Conservation (phyloP, 2,329 filamentous ascomycete genomes). For the Trichoderma sp. region DNA sequence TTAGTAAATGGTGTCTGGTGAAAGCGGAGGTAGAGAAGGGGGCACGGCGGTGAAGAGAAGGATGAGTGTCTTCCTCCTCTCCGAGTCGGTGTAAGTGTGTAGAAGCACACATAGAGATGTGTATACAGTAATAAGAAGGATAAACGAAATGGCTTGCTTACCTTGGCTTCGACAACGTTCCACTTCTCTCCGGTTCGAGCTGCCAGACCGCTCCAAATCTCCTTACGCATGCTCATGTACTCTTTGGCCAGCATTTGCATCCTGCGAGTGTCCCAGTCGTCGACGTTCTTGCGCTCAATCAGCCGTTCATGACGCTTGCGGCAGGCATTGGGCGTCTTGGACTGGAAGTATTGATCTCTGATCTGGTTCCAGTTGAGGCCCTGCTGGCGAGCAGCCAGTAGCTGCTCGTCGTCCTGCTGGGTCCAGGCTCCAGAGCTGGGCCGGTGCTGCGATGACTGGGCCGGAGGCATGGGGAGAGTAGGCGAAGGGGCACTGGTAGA, state of each 20-base stretch:
- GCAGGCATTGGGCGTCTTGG: conserved; percentile 79
- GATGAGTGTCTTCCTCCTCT: not conserved
- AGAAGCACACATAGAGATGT: not conserved
- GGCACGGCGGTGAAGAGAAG: not conserved
- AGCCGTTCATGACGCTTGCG: conserved; percentile 84
- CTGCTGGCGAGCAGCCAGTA: conserved; percentile 68
- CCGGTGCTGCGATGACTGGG: conserved; percentile 50
- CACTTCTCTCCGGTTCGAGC: conserved; percentile 77
- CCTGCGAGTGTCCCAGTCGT: conserved; percentile 76
- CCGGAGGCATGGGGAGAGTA: conserved; percentile 38
- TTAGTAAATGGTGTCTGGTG: conserved; percentile 15
- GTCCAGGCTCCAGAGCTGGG: conserved; percentile 69
- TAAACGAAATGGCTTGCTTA: conserved; percentile 35
- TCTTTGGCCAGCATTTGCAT: conserved; percentile 71
- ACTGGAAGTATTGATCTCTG: conserved; percentile 70
- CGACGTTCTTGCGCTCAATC: conserved; percentile 70
- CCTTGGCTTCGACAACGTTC: conserved; percentile 65
- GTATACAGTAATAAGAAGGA: not conserved
- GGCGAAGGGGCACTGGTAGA: conserved; percentile 32
- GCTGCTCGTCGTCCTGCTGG: conserved; percentile 67
- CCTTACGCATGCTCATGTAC: conserved; percentile 75
- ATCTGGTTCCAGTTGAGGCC: conserved; percentile 84
- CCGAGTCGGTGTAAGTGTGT: not conserved
- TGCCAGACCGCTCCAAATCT: conserved; percentile 78
- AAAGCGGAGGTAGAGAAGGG: not conserved